Conservation (phyloP, 768 basidiomycete species). For the Leccinum uliginosum region DNA sequence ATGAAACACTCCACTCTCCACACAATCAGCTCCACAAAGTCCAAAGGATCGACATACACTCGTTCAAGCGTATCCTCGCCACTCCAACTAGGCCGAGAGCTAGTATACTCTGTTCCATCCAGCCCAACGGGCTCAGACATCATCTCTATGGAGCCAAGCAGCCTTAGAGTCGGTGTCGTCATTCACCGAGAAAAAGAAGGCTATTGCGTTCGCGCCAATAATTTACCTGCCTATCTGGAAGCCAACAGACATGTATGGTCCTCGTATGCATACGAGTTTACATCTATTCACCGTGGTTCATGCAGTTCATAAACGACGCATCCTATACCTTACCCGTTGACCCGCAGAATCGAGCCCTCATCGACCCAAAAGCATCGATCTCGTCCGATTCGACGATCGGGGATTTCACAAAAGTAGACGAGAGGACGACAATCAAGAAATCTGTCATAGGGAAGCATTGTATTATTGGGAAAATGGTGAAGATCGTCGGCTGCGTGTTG, state of each 20-base stretch:
- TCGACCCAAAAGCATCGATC: conserved; percentile 80
- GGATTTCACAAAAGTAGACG: conserved; percentile 76
- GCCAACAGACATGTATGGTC: conserved; percentile 69
- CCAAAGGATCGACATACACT: conserved; percentile 9
- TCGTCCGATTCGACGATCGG: conserved; percentile 81
- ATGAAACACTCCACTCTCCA: conserved; percentile 58
- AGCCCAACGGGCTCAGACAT: conserved; percentile 42
- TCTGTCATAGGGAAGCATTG: conserved; percentile 81
- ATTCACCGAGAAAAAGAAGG: conserved; percentile 52
- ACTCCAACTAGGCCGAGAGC: conserved; percentile 25
- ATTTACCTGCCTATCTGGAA: conserved; percentile 71
- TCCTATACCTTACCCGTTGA: conserved; percentile 55
- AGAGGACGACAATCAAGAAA: conserved; percentile 76
- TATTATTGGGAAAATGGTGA: conserved; percentile 78
- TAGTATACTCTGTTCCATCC: conserved; percentile 38
- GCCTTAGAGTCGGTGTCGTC: conserved; percentile 61
- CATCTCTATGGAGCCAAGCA: conserved; percentile 34
- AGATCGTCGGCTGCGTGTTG: conserved; percentile 75
- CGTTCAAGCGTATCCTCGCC: conserved; percentile 15
- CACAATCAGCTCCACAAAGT: conserved; percentile 14
- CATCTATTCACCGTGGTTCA: conserved; percentile 13
- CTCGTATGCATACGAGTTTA: not conserved
- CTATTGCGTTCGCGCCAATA: conserved; percentile 70
- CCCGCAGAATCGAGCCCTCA: conserved; percentile 58
- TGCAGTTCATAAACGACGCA: conserved; percentile 45